Evolutionary conservation across 1,139 yeast species (phyloP), one percentile per base, ranked within the genome.

Genomic region (Scheffersomyces illinoinensis): DNA sequence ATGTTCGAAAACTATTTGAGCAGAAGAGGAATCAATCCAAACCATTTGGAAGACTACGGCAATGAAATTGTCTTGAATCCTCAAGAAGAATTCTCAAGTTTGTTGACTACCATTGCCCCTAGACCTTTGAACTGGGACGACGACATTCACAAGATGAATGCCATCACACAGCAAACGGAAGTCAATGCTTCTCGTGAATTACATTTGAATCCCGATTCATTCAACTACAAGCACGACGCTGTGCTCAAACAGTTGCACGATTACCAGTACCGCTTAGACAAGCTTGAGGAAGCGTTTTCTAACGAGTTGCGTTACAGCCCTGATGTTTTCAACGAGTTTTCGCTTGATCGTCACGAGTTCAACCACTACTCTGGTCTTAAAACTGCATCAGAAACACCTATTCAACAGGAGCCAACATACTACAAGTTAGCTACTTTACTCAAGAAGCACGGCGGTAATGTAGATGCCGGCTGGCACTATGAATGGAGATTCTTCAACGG

Each of bases 401-500:
- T 62, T 4, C 59, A 59, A 12, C 60, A 67, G 19, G 76, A 72
- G 53, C 74, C 74, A 20, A 69, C 72, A 21, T 76, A 77, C 63
- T 77, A 74, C 61, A 75, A 75, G 59, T 68, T 76, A 58, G 76
- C 80, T 3, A 74, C 79, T 1, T 66, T 77, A 52, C 62, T 64
- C 53, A 68, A 69, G 54, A 66, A 67, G 46, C 70, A 73, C 19
- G 62, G 59, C 19, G 62, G 59, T 20, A 73, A 71, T 58, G 64
- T 64, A 54, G 81, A 76, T 61, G 67, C 74, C 39, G 80, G 80
- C 4, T 73, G 75, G 78, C 78, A 75, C 63, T 76, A 76, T 61
- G 81, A 76, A 60, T 76, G 81, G 81, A 69, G 79, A 52, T 76
- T 76, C 58, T 76, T 76, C 68, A 71, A 71, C 57, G 79, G 78